Percentiles rank a stretch among this genome's conserved stretches.
phyloP scores from a whole-genome alignment of 1,284 basidiomycete genomes.

The Flammula alnicola region DNA sequence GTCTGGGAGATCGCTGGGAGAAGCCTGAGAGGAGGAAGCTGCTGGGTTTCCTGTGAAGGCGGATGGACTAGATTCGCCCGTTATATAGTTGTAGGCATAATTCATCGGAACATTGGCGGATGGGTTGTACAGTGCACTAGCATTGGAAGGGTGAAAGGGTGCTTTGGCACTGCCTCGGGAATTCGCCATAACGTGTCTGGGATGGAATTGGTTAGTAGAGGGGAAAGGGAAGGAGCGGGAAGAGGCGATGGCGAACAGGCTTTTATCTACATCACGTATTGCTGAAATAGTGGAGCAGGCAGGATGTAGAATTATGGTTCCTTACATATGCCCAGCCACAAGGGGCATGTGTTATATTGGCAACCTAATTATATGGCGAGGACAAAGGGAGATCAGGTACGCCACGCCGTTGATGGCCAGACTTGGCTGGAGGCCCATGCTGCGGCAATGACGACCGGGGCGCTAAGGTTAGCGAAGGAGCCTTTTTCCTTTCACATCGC shows the following conservation, averaged over 20 bases:
- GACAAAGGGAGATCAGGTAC: conserved; percentile 41
- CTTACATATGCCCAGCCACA: conserved; percentile 24
- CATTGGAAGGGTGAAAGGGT: no score
- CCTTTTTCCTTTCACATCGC: conserved; percentile 21
- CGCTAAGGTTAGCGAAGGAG: conserved; percentile 27
- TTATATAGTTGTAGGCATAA: conserved; percentile 12
- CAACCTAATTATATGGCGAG: conserved; percentile 32
- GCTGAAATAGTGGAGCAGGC: conserved; percentile 24
- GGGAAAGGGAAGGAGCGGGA: conserved; percentile 19
- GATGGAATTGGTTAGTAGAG: conserved; percentile 4
- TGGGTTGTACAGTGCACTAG: neutral
- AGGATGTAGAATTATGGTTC: conserved; percentile 25
- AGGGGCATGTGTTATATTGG: conserved; percentile 30
- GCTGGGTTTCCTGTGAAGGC: conserved; percentile 8
- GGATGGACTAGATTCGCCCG: conserved; percentile 19
- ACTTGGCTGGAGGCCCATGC: conserved; percentile 20
- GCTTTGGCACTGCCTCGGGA: no score
- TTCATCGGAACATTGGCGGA: conserved; percentile 15
- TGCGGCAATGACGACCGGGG: conserved; percentile 29
- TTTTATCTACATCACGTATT: conserved; percentile 29
- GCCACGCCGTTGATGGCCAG: conserved; percentile 30
- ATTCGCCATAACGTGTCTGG: neutral
- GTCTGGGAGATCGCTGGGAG: conserved; percentile 27
- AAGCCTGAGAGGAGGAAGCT: conserved; percentile 15
- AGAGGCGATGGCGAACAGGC: conserved; percentile 15